phyloP scores from a whole-genome alignment of 2,329 filamentous ascomycete species.

The Colletotrichum eleusines region DNA sequence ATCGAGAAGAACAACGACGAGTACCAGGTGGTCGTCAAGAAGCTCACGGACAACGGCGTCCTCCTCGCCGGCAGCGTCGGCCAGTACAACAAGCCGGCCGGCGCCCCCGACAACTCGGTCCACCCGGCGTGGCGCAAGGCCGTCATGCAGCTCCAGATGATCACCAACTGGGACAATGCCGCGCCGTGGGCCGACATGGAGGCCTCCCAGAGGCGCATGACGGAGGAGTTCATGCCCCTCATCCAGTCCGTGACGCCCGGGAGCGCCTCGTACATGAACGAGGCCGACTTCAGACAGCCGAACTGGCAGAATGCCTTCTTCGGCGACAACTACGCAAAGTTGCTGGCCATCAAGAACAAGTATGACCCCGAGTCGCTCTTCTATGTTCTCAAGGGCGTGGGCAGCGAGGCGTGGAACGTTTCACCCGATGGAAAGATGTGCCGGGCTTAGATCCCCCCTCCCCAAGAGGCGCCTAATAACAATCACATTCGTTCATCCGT shows the following conservation, averaged over 20 bases:
- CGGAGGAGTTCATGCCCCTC: constrained; percentile 48
- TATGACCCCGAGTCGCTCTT: constrained; percentile 62
- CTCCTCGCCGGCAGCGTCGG: constrained; percentile 49
- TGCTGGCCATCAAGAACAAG: constrained; percentile 62
- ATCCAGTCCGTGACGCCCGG: constrained; percentile 55
- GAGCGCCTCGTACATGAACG: constrained; percentile 62
- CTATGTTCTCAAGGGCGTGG: constrained; percentile 61
- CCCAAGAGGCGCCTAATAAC: neutral
- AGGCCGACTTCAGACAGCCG: constrained; percentile 60
- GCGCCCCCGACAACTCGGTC: constrained; percentile 52
- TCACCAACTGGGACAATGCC: constrained; percentile 46
- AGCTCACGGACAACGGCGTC: constrained; percentile 49
- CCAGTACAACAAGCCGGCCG: constrained; percentile 47
- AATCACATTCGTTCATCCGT: neutral
- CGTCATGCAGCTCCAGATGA: constrained; percentile 50
- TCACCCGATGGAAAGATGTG: constrained; percentile 57
- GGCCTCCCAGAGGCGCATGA: constrained; percentile 48
- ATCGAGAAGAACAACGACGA: constrained; percentile 48
- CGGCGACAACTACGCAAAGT: constrained; percentile 58
- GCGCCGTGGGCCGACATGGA: constrained; percentile 45
- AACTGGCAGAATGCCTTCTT: constrained; percentile 60
- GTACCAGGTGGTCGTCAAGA: constrained; percentile 49
- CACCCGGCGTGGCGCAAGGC: constrained; percentile 54
- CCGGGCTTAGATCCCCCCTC: constrained; percentile 45
- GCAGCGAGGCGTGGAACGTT: constrained; percentile 62